Evolutionary conservation across 225 moss, liverwort and hornwort species (phyloP), one percentile per base, ranked within the genome.

Genomic region (Ulota crispa): DNA sequence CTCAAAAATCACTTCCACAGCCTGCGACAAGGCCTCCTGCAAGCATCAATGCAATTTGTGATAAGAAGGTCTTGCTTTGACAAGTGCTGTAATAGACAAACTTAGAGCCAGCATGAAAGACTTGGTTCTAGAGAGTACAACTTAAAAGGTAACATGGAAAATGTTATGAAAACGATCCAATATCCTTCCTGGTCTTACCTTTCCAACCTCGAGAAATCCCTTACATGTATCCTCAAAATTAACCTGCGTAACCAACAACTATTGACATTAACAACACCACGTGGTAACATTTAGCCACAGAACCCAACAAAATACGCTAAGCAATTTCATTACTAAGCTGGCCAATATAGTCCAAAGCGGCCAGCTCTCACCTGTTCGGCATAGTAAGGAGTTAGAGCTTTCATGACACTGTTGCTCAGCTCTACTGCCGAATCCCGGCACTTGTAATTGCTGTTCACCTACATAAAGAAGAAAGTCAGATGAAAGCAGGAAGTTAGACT

Each of bases 151-250:
- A 8, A 31, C 14, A 0, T 52, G 63, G 54, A 63, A 45, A 26
- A 34, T 11, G 6, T 66, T 65, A 57, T 26, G 28, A 50, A 16
- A 65, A 37, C 37, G 52, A 76, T 59, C 39, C 30, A 53, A 79
- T 9, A 59, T 65, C 20, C 41, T 65, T 70, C 34, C 37, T 78
- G 53, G 55, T 47, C 64, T 70, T 87, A 97, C 97, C 97, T 99
- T 99, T 64, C 94, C 99, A 89, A 99, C 94, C 78, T 99, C 99
- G 7, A 99, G 88, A 79, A 99, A 99, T 30, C 99, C 99, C 88
- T 99, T 99, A 86, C 96, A 96, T 55, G 99, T 92, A 79, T 99
- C 99, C 80, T 99, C 99, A 89, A 99, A 96, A 85, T 99, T 99
- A 72, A 99, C 96, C 95, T 97, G 93, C 87, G 88, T 79, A 36